Evolutionary conservation across 495 filamentous ascomycete species (phyloP), one percentile per base, ranked within the genome.

Genomic region (Margaritispora aquatica): DNA sequence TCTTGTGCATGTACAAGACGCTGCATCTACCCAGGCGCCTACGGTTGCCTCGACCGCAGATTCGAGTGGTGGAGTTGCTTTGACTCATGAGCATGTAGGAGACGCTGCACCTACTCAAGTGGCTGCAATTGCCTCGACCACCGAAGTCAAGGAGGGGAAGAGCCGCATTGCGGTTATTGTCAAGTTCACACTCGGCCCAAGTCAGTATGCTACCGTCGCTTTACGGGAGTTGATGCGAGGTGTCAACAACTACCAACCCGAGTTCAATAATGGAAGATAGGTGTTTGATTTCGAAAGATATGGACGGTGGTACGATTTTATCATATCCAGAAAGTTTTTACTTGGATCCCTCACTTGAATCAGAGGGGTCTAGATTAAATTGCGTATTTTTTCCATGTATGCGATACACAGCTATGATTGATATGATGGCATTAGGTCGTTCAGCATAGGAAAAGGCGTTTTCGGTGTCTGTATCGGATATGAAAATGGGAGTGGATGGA

Each of bases 151-250:
- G 9, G 59, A 57, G 20, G 13, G 5, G 17, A 22, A 23, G 22
- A 19, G 20, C 21, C 20, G 90, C 69, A 74, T 97, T 56, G 92
- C 90, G 10, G 85, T 96, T 1, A 78, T 96, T 13, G 68, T 97
- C 55, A 96, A 87, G 70, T 84, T 98, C 71, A 84, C 92, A 69
- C 77, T 98, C 20, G 86, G 85, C 22, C 82, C 84, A 1, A 93
- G 90, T 70, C 89, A 92, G 69, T 98, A 97, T 68, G 94, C 94
- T 0, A 98, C 95, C 1, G 88, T 98, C 80, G 94, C 90, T 9
- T 75, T 98, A 61, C 79, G 94, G 44, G 94, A 98, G 76, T 73
- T 98, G 66, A 87, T 85, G 76, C 88, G 84, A 68, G 83, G 80
- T 34, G 77, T 85, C 2, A 74, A 71, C 61, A 74, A 78, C 0